Evolutionary conservation across 2,329 filamentous ascomycete species (phyloP), one percentile per base, ranked within the genome.

Genomic region (Fusarium heterosporum): DNA sequence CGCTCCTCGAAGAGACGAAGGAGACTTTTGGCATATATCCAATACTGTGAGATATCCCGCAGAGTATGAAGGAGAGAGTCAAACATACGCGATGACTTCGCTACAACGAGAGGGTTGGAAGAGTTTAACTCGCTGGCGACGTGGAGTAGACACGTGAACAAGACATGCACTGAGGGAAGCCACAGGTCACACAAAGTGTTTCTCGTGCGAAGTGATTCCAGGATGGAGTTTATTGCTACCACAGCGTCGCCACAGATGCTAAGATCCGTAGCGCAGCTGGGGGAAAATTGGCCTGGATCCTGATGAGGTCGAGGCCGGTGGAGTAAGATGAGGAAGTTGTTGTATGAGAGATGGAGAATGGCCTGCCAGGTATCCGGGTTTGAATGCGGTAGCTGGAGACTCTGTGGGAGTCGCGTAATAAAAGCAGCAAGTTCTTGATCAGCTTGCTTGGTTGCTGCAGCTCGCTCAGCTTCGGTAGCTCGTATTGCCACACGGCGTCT

Each of bases 261-360:
- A 46, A 70, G 47, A 48, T 78, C 74, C 26, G 56, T 70, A 28
- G 64, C 64, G 2, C 65, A 51, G 7, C 67, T 62, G 3, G 54
- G 40, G 11, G 52, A 47, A 19, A 55, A 42, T 22, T 66, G 55
- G 8, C 55, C 38, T 16, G 62, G 41, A 22, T 64, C 43, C 36
- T 60, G 59, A 29, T 55, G 58, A 3, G 76, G 75, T 2, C 72
- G 65, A 6, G 74, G 70, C 4, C 77, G 72, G 53, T 78, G 77
- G 14, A 78, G 72, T 4, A 78, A 69, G n/a, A 77, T 66, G 26
- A 78, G 71, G 32, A 76, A 74, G 58, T 75, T 75, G 50, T 77
- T 77, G 51, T 78, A 78, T 3, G 74, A 75, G 29, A 78, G 71
- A 55, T 78, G 77, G 19, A 78, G 73, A 12, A 66, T 75, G 6